phyloP scores from a whole-genome alignment of 306 rosid species.

The Cicer cuneatum region DNA sequence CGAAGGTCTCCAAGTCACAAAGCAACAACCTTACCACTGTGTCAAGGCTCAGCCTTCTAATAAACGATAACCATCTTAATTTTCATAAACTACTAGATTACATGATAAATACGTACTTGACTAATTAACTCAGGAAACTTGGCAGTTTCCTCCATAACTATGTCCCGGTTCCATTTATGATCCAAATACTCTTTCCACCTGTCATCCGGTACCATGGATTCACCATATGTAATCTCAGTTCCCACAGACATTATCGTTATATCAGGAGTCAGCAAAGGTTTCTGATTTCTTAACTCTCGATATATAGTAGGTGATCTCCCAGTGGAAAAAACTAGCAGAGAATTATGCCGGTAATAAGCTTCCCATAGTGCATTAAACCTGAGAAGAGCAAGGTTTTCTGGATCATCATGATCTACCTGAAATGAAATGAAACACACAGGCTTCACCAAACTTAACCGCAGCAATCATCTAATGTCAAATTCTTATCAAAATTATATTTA shows the following conservation, averaged over 20 bases:
- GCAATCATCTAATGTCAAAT: slow-evolving; percentile 1
- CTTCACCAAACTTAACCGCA: slow-evolving; percentile 13
- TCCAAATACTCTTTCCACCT: slow-evolving; percentile 65
- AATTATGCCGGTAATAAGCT: slow-evolving; percentile 72
- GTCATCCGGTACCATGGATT: slow-evolving; percentile 60
- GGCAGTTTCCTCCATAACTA: slow-evolving; percentile 70
- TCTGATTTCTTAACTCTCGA: slow-evolving; percentile 57
- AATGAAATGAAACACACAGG: slow-evolving; percentile 45
- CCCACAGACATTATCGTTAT: slow-evolving; percentile 79
- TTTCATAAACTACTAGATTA: slow-evolving; percentile 3
- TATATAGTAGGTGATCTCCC: slow-evolving; percentile 78
- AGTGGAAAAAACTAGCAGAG: slow-evolving; percentile 87
- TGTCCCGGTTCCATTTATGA: slow-evolving; percentile 69
- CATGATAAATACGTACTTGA: slow-evolving; percentile 57
- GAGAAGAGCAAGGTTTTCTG: slow-evolving; percentile 62
- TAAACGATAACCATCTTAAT: neutral
- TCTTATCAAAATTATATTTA: slow-evolving; percentile 40
- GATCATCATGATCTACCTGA: slow-evolving; percentile 85
- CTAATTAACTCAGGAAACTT: slow-evolving; percentile 68
- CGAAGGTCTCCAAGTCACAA: neutral
- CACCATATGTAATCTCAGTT: slow-evolving; percentile 79
- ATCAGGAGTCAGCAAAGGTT: slow-evolving; percentile 82
- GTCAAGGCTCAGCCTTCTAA: neutral
- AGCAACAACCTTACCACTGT: neutral
- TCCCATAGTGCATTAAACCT: slow-evolving; percentile 87